Base-by-base conservation (phyloP, 768 basidiomycete species). In the Dictyophora rubrovolvata region DNA sequence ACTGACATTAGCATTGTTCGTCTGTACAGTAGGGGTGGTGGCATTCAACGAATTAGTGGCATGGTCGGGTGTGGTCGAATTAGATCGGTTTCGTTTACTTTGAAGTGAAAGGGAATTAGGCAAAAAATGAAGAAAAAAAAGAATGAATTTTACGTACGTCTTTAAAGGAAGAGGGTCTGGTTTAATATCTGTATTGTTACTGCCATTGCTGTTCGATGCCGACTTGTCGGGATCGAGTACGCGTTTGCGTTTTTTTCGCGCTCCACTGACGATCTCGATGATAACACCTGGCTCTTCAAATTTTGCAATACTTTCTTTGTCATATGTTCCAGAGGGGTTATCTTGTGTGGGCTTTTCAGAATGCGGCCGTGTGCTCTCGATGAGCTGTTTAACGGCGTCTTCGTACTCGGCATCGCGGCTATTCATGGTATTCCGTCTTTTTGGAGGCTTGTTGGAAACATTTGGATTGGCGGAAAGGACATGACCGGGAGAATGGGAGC, bases 341-440 rank as follows among this genome's bases (percentile, higher is more conserved):
- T 42, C 42, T 14, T 42, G 42, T 14, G 42, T 42, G 42, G 42
- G 42, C 52, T 54, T 62, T 52, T 55, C 61, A 36, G 58, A 55
- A 7, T 53, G 61, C 42, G 61, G 57, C 3, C 57, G 57, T 17
- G 57, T 59, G 36, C 57, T 82, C 65, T 86, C 84, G 54, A 89
- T 83, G 20, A 60, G 28, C 42, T 60, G 54, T 49, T 55, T 60
- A 58, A 89, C 69, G 67, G 85, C 91, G 67, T 93, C 89, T 68
- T 95, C 94, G 68, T 93, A 94, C 12, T 85, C 87, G 16, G 94
- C 91, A 70, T 96, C 95, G 59, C 95, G 78, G 66, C 91, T 94
- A 70, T 98, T 98, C 93, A 99, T 95, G 54, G 96, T 99, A 65
- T 91, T 93, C 61, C 96, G 79, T 55, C 91, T 83, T 73, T 93